A percentile compares a stretch with the other conserved stretches of the same genome.
These are phyloP conservation scores for Blumeriella jaapii DNA, from an alignment of 2,329 filamentous ascomycete species.

Conservation along the genomic window DNA sequence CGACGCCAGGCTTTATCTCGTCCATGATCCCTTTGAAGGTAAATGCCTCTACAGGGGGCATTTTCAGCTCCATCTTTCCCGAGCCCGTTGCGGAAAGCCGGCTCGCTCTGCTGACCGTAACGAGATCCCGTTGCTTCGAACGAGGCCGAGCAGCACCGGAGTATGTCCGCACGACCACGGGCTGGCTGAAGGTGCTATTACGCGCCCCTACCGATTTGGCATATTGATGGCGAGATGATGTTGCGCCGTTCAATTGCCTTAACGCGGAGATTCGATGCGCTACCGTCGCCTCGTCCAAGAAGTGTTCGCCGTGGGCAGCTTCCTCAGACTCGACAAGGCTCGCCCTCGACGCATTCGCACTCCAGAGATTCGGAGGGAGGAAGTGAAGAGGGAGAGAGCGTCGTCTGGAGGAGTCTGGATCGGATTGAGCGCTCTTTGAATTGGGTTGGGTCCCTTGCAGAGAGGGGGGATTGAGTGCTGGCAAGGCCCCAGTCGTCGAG, in stretches of 20 bases:
- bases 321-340: constrained; percentile 26
- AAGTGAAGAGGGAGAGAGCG: constrained; percentile 26
- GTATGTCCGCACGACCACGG: constrained; percentile 55
- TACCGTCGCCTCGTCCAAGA: constrained; percentile 42
- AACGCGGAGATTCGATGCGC: constrained; percentile 48
- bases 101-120: constrained; percentile 22
- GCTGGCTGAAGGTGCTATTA: constrained; percentile 48
- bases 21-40: constrained; percentile 54
- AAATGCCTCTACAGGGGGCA: constrained; percentile 52
- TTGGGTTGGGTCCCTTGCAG: constrained; percentile 5
- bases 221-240: constrained; percentile 35
- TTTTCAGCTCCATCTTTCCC: constrained; percentile 30
- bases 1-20: constrained; percentile 38
- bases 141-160: constrained; percentile 35
- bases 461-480: constrained; percentile 15
- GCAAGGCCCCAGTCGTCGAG: constrained; percentile 13
- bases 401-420: constrained; percentile 19
- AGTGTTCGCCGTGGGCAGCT: constrained; percentile 26
- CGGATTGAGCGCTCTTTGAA: constrained; percentile 17
- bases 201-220: constrained; percentile 43
- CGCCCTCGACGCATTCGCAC: constrained; percentile 24
- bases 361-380: constrained; percentile 25
- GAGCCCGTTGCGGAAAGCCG: constrained; percentile 14
- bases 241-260: constrained; percentile 40
- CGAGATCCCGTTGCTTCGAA: constrained; percentile 21